Evolutionary conservation across 805 yeast species (phyloP), one percentile per base, ranked within the genome.

Genomic region (Lachancea fermentati): DNA sequence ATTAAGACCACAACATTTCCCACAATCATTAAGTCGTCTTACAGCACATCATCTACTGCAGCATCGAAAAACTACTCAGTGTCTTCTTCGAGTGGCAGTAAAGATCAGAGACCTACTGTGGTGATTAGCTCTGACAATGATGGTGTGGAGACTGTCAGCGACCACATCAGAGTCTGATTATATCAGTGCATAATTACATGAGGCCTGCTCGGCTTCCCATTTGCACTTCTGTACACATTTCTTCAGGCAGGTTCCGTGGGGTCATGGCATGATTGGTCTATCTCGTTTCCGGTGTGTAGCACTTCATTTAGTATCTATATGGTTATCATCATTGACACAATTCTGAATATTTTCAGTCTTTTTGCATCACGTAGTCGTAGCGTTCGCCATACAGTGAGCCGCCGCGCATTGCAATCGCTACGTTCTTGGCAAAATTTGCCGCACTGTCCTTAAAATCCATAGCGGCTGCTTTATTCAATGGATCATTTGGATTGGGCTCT

Each of bases 401-500:
- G n/a, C 97, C 97, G 30, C 65, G 60, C 94, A 89, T 85, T 3
- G 91, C 62, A 13, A 60, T 54, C 28, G 53, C 57, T 2, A 85
- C 96, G 44, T 76, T 72, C 16, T 68, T 57, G 15, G 68, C 68
- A 61, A 88, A 91, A 29, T 55, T 47, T 2, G 59, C 57, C 13
- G 71, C 69, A 53, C 71, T 71, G 43, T 62, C 64, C 9, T 61
- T 65, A 42, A 81, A 62, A 19, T 68, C 69, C 34, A 75, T 74
- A 3, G 95, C 96, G 2, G 95, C 95, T n/a, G 75, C 84, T 55
- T 88, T 86, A 60, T 93, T 93, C 51, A 91, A 72, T 3, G 97
- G 97, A 59, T 91, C 97, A 46, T 79, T 80, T 1, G 95, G 82
- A 58, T 87, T 91, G 5, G 97, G 96, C 50, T 91, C 97, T 39